Evolutionary conservation across 345 rosid species (phyloP), one percentile per base, ranked within the genome.

Genomic region (Theobroma cacao): DNA sequence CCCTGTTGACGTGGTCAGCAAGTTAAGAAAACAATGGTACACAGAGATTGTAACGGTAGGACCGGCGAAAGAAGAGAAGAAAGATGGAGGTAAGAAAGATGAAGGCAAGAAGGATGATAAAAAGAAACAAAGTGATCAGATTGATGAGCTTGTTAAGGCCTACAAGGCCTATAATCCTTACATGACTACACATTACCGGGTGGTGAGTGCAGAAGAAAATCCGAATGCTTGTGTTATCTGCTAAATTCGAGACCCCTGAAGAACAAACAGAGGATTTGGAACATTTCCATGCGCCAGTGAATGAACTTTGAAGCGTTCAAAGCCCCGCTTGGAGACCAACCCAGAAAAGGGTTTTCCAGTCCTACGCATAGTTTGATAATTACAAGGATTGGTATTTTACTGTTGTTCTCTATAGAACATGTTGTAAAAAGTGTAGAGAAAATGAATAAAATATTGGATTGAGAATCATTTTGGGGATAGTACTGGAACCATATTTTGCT

Each of bases 141-240:
- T 86, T 24, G 82, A 80, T 0, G 85, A 84, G 63, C 84, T 84
- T 38, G 26, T 80, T 4, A 75, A 79, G 68, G 65, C 78, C 30
- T 77, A 82, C 61, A 65, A 62, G 30, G 76, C 26, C 7, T 84
- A 84, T 63, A 76, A 89, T 63, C 89, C 90, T 41, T 0, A 82
- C 65, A 2, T 48, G 60, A 58, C 87, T n/a, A 64, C 50, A n/a
- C 12, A 78, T 9, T 87, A 86, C 79, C 80, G 65, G 34, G 89
- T 56, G 3, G 73, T 74, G 40, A 82, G 87, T 48, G 65, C 69
- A 2, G 95, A 89, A 74, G 93, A 91, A 69, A 84, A 88, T 75
- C 93, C 91, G 3, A 91, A 85, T 67, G 47, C 82, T 7, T 89
- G 93, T 72, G 85, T 82, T 59, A 88, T 91, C 9, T 84, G 77